A percentile compares a stretch with the other conserved stretches of the same genome.
These are phyloP conservation scores for Pittosporum tobira DNA, from an alignment of 129 eudicot genomes.

Conservation along the genomic window DNA sequence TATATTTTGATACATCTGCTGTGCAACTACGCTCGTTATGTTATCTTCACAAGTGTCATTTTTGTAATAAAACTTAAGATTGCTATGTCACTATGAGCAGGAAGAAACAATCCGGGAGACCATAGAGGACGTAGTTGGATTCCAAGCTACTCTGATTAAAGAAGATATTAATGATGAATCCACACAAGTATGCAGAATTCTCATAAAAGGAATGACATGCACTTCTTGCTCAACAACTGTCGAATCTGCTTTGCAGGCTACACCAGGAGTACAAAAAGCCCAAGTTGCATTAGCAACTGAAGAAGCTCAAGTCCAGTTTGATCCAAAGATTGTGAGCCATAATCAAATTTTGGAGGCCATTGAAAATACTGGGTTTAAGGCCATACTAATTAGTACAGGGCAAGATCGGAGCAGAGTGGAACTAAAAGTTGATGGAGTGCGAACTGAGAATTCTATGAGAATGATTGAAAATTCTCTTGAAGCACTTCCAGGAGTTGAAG, in stretches of 20 bases:
- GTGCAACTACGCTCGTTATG: no score
- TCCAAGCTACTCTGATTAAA: slow-evolving; percentile 37
- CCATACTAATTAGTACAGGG: slow-evolving; percentile 58
- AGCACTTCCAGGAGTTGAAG: slow-evolving; percentile 68
- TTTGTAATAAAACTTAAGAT: no score
- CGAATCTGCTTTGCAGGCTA: slow-evolving; percentile 38
- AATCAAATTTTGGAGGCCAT: slow-evolving; percentile 33
- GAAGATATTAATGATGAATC: slow-evolving; percentile 43
- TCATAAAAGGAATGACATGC: slow-evolving; percentile 69
- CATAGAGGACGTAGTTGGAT: slow-evolving; percentile 78
- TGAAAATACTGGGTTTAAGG: slow-evolving; percentile 61
- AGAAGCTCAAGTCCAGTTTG: slow-evolving; percentile 66
- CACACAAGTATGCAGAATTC: slow-evolving; percentile 61
- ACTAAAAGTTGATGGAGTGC: slow-evolving; percentile 51
- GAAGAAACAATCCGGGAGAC: slow-evolving; percentile 72
- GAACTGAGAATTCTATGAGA: slow-evolving; percentile 27
- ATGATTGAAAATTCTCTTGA: slow-evolving; percentile 41
- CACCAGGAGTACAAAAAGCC: slow-evolving; percentile 58
- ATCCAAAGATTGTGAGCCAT: slow-evolving; percentile 39
- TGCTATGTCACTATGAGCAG: slow-evolving; percentile 21
- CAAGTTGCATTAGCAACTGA: slow-evolving; percentile 80
- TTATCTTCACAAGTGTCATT: no score
- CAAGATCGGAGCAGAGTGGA: slow-evolving; percentile 51
- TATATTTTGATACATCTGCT: no score
- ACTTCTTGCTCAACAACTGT: slow-evolving; percentile 66